phyloP scores from a whole-genome alignment of 225 moss, liverwort and hornwort genomes.

The Sphagnum contortum region DNA sequence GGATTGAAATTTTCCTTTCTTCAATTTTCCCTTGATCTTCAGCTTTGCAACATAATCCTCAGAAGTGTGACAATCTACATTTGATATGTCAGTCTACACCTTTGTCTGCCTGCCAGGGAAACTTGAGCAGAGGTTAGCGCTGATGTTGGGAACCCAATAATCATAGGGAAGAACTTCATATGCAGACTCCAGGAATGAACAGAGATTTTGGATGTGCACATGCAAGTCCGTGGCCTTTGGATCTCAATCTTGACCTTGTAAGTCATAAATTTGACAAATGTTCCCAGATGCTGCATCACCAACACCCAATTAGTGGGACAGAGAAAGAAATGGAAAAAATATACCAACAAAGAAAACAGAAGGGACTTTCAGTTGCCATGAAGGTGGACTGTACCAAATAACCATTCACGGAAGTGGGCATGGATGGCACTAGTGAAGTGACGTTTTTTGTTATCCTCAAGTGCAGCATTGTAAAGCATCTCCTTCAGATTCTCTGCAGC shows the following conservation, averaged over 20 bases:
- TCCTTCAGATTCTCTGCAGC: slow-evolving; percentile 86
- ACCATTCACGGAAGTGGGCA: slow-evolving; percentile 89
- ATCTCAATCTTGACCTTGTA: slow-evolving; percentile 77
- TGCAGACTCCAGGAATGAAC: not conserved
- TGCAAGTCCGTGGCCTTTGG: slow-evolving; percentile 71
- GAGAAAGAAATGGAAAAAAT: not conserved
- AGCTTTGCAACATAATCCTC: too few species aligned
- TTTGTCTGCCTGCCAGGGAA: slow-evolving; percentile 11
- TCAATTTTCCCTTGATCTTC: too few species aligned
- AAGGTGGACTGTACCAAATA: slow-evolving; percentile 49
- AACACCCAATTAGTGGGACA: not conserved
- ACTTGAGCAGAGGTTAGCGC: slow-evolving; percentile 20
- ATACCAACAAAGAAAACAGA: not conserved
- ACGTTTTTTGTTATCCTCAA: slow-evolving; percentile 77
- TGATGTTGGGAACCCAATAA: slow-evolving; percentile 16
- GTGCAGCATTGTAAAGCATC: slow-evolving; percentile 55
- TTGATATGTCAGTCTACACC: too few species aligned
- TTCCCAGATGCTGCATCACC: slow-evolving; percentile 80
- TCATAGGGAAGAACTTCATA: slow-evolving; percentile 13
- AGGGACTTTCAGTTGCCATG: not conserved
- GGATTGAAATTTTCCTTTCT: too few species aligned
- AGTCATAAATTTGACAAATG: slow-evolving; percentile 95
- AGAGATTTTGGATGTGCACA: not conserved
- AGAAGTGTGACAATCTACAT: too few species aligned
- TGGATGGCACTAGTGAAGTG: slow-evolving; percentile 74